phyloP scores from a whole-genome alignment of 176 grass and related monocot species.

The Hordeum marinum region DNA sequence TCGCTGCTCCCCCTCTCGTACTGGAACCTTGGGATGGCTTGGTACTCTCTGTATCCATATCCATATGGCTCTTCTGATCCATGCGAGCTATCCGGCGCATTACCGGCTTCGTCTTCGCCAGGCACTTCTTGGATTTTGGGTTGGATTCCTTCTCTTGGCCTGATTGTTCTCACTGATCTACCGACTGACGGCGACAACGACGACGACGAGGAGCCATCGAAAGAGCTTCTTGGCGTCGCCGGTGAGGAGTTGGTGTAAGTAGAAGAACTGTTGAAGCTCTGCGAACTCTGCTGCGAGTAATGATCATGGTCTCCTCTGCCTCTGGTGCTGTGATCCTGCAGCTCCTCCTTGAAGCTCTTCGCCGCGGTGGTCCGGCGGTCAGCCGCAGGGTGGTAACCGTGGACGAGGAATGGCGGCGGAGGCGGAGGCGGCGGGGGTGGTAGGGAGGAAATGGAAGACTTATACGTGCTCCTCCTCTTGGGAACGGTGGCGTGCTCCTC shows the following conservation, averaged over 20 bases:
- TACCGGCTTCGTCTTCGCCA: neutral
- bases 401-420: slow-evolving; percentile 55
- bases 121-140: slow-evolving; percentile 18
- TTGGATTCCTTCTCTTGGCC: slow-evolving; percentile 34
- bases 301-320: slow-evolving; percentile 4
- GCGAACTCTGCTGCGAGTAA: neutral
- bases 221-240: slow-evolving; percentile 47
- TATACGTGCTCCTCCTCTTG: slow-evolving; percentile 48
- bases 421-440: slow-evolving; percentile 71
- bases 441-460: slow-evolving; percentile 10
- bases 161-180: slow-evolving; percentile 62
- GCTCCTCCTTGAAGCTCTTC: slow-evolving; percentile 83
- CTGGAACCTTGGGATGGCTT: slow-evolving; percentile 47
- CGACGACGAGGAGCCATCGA: slow-evolving; percentile 22
- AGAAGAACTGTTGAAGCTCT: slow-evolving; percentile 7
- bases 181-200: neutral
- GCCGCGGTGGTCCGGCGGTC: slow-evolving; percentile 33
- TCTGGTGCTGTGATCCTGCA: slow-evolving; percentile 58
- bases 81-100: slow-evolving; percentile 1
- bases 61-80: slow-evolving; percentile 40
- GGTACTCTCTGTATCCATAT: slow-evolving; percentile 35
- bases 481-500: slow-evolving; percentile 27
- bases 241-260: slow-evolving; percentile 27
- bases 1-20: slow-evolving; percentile 32
- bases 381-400: slow-evolving; percentile 33